These are phyloP conservation scores for Alternaria gansuensis DNA, from an alignment of 2,329 filamentous ascomycete genomes.

Conservation along the genomic window DNA sequence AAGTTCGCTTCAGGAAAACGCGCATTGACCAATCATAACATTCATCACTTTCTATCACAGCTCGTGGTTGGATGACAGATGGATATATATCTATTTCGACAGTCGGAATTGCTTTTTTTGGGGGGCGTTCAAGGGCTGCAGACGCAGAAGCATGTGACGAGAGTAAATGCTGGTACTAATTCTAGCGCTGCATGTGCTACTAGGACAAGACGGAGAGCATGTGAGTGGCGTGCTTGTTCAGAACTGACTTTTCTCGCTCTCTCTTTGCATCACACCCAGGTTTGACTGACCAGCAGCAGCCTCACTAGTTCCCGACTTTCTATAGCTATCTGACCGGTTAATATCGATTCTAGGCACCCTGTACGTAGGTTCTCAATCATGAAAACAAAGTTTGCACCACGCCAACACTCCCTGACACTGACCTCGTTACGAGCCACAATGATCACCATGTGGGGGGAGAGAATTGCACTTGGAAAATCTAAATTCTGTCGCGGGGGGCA, in stretches of 20 bases:
- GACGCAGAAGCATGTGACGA: not conserved
- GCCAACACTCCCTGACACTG: not conserved
- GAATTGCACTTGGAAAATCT: not conserved
- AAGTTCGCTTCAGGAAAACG: conserved; percentile 17
- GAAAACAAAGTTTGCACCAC: not conserved
- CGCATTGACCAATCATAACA: conserved; percentile 25
- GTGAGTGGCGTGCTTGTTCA: not conserved
- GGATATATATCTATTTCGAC: not conserved
- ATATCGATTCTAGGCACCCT: not conserved
- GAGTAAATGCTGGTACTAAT: not conserved
- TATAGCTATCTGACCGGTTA: not conserved
- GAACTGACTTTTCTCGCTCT: not conserved
- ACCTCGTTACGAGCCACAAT: not conserved
- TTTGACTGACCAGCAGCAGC: not conserved
- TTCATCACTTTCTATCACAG: not conserved
- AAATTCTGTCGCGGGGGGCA: not conserved
- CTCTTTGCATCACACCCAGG: not conserved
- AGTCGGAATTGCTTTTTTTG: not conserved
- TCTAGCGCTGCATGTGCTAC: not conserved
- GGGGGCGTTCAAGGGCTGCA: not conserved
- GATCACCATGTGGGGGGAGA: not conserved
- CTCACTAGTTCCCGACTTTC: not conserved
- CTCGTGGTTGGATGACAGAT: not conserved
- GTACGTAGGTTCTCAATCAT: not conserved
- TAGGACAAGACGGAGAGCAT: not conserved